Conservation (phyloP, 805 yeast genomes). For the Starmerella cellae region DNA sequence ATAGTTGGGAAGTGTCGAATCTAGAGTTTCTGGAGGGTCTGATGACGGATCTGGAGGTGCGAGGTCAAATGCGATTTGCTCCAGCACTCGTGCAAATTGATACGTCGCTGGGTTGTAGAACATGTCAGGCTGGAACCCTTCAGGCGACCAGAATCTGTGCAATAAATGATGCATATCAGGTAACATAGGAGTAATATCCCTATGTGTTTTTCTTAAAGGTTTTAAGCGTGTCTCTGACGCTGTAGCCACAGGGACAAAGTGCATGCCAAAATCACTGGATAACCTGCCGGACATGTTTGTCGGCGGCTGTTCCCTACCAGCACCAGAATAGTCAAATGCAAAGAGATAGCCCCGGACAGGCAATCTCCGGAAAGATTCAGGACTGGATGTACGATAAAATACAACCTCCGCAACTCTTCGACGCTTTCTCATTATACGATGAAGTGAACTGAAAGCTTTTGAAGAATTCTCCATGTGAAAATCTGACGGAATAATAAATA, state of each 20-base stretch:
- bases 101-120: neutral
- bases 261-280: neutral
- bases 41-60: no score
- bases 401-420: neutral
- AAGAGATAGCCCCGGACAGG: slow-evolving; percentile 1
- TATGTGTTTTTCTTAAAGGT: neutral
- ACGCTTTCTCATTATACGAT: neutral
- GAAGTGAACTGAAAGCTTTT: slow-evolving; percentile 3
- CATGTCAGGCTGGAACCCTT: slow-evolving; percentile 3
- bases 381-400: neutral
- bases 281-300: neutral
- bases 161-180: neutral
- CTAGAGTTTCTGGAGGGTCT: neutral
- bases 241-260: neutral
- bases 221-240: neutral
- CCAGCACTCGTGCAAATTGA: slow-evolving; percentile 1
- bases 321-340: slow-evolving; percentile 1
- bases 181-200: neutral
- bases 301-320: neutral
- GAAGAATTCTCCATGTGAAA: neutral
- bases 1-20: slow-evolving; percentile 1
- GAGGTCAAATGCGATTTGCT: neutral
- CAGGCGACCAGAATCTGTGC: neutral
- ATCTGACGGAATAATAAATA: slow-evolving; percentile 4
- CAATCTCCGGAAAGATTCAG: neutral